Percentiles rank a stretch among this genome's conserved stretches.
phyloP scores from a whole-genome alignment of 2,329 filamentous ascomycete genomes.

The Dactylonectria macrodidyma region DNA sequence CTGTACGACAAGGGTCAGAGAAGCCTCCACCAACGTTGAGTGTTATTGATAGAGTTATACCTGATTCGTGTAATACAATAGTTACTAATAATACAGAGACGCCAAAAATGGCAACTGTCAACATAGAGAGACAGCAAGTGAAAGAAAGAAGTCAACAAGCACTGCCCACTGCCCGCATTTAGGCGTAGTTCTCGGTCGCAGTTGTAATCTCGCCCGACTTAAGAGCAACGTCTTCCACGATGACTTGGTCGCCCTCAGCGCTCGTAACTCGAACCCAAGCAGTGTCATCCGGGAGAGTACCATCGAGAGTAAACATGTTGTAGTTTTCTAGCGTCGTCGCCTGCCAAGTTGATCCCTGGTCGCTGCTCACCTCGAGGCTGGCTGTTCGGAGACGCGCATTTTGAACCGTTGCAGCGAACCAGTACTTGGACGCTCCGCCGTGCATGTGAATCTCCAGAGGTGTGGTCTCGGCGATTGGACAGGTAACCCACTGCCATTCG shows the following conservation, averaged over 20 bases:
- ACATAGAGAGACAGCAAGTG: too few species aligned
- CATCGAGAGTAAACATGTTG: slow-evolving; percentile 10
- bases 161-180: background rate
- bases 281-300: slow-evolving; percentile 2
- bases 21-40: too few species aligned
- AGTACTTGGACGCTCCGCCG: slow-evolving; percentile 10
- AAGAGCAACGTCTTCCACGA: slow-evolving; percentile 6
- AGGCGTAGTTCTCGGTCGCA: slow-evolving; percentile 1
- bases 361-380: slow-evolving; percentile 4
- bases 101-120: too few species aligned
- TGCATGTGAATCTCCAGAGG: slow-evolving; percentile 15
- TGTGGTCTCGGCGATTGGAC: background rate
- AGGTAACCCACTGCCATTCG: slow-evolving; percentile 12
- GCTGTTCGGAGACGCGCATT: slow-evolving; percentile 1
- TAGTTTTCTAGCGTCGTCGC: background rate
- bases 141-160: background rate
- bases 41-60: too few species aligned
- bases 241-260: background rate
- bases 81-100: too few species aligned
- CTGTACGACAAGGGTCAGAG: too few species aligned
- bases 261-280: slow-evolving; percentile 11
- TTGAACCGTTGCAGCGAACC: slow-evolving; percentile 6
- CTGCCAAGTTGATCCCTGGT: slow-evolving; percentile 4
- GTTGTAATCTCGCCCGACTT: slow-evolving; percentile 5
- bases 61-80: too few species aligned